phyloP scores from a whole-genome alignment of 148 eudicot genomes.

The Rhododendron vialii region DNA sequence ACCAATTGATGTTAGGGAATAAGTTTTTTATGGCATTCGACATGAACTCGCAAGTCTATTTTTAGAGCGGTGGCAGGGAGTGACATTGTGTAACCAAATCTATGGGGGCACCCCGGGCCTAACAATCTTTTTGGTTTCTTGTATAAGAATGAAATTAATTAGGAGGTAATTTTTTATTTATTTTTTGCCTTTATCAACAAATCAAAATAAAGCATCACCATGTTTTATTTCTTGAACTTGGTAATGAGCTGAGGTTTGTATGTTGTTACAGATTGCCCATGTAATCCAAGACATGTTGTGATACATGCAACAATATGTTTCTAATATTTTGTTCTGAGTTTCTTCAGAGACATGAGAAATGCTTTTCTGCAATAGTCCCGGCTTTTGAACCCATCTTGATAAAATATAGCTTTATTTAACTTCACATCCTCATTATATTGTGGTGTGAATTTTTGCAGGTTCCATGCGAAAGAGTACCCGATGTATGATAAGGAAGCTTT shows the following conservation, averaged over 20 bases:
- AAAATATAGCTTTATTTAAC: neutral
- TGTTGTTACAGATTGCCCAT: neutral
- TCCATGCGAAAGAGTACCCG: conserved; percentile 97
- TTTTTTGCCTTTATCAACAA: neutral
- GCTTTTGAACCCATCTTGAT: neutral
- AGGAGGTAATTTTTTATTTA: neutral
- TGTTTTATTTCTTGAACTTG: neutral
- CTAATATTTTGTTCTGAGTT: neutral
- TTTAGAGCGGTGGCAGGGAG: too few relatives aligned
- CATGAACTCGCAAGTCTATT: too few relatives aligned
- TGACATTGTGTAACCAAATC: too few relatives aligned
- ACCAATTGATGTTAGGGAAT: too few relatives aligned
- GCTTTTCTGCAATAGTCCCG: neutral
- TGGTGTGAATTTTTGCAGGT: conserved; percentile 45
- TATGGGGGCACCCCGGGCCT: too few relatives aligned
- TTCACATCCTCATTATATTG: conserved; percentile 1
- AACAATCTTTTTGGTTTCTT: neutral
- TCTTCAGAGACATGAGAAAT: neutral
- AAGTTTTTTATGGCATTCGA: too few relatives aligned
- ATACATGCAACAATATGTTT: neutral
- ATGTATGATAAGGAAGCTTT: conserved; percentile 60
- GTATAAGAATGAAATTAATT: neutral
- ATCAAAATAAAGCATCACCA: neutral
- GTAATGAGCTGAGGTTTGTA: neutral
- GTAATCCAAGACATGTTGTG: neutral